Evolutionary conservation across 352 stramenopile genomes (phyloP).

Genomic region (Globisporangium solare): DNA sequence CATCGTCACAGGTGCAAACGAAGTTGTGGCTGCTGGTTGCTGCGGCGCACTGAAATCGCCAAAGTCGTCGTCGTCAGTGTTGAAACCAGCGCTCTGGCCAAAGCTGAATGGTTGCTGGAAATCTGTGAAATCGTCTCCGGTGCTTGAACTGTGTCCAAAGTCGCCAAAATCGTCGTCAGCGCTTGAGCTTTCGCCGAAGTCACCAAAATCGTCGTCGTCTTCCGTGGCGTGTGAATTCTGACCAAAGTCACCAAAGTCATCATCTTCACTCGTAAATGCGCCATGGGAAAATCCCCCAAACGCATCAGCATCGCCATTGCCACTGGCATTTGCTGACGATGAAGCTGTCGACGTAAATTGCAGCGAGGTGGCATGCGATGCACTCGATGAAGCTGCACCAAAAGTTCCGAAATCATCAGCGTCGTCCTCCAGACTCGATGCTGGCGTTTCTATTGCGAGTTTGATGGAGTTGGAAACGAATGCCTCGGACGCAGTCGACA

Average conservation of each 20-base stretch:
- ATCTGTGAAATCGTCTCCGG: conserved; percentile 22
- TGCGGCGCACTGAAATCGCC: conserved; percentile 16
- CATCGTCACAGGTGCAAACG: conserved; percentile 1
- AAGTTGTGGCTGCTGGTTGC: not conserved
- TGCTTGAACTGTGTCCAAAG: conserved; percentile 23
- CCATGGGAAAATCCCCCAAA: conserved; percentile 22
- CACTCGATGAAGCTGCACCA: not conserved
- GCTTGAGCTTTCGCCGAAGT: conserved; percentile 20
- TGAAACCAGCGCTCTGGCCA: conserved; percentile 1
- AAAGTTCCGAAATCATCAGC: conserved; percentile 8
- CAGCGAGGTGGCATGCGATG: not conserved
- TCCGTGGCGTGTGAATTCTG: conserved; percentile 1
- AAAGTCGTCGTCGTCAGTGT: conserved; percentile 23
- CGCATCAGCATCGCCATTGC: conserved; percentile 21
- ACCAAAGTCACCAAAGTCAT: conserved; percentile 41
- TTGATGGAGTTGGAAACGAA: not conserved
- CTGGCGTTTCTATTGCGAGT: not conserved
- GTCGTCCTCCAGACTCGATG: not conserved
- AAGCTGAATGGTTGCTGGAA: conserved; percentile 16
- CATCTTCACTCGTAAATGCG: conserved; percentile 12
- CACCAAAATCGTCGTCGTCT: conserved; percentile 23
- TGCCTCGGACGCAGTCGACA: not conserved
- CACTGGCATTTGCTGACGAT: not conserved
- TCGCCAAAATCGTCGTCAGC: conserved; percentile 30
- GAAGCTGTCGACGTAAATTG: not conserved